These are phyloP conservation scores for Xylaria longipes DNA, from an alignment of 495 filamentous ascomycete genomes.

Conservation along the genomic window DNA sequence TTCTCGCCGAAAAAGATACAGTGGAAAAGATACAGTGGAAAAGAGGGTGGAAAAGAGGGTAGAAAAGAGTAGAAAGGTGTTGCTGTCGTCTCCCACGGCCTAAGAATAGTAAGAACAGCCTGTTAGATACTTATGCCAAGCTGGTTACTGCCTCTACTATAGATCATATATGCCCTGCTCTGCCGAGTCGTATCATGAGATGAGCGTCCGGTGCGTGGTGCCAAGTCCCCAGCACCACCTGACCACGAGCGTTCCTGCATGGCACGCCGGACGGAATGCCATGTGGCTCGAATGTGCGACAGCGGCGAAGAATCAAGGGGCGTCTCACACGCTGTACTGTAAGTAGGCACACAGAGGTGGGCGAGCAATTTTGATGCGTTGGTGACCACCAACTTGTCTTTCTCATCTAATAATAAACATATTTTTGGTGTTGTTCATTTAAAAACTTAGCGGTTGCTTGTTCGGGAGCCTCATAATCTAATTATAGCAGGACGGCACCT, in stretches of 20 bases:
- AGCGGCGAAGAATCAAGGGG: slow-evolving; percentile 12
- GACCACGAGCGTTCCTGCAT: slow-evolving; percentile 28
- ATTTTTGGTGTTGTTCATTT: slow-evolving; percentile 17
- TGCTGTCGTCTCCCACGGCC: background rate
- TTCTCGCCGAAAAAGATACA: background rate
- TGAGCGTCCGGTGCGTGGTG: background rate
- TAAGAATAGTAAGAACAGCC: background rate
- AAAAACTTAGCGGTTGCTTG: background rate
- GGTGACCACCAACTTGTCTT: background rate
- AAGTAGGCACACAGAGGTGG: background rate
- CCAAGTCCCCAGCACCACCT: slow-evolving; percentile 18
- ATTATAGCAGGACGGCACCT: slow-evolving; percentile 17
- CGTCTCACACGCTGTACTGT: background rate
- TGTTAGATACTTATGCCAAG: background rate
- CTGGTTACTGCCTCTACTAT: background rate
- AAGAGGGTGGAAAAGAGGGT: background rate
- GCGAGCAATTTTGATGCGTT: background rate
- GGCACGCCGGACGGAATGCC: slow-evolving; percentile 16
- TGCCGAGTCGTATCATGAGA: background rate
- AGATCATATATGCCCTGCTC: background rate
- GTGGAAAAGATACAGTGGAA: background rate
- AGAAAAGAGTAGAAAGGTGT: background rate
- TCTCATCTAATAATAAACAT: slow-evolving; percentile 13
- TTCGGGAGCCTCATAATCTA: slow-evolving; percentile 22
- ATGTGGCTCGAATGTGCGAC: slow-evolving; percentile 27